Base-by-base conservation (phyloP, 495 filamentous ascomycete genomes). In the Haplographium delicatum region DNA sequence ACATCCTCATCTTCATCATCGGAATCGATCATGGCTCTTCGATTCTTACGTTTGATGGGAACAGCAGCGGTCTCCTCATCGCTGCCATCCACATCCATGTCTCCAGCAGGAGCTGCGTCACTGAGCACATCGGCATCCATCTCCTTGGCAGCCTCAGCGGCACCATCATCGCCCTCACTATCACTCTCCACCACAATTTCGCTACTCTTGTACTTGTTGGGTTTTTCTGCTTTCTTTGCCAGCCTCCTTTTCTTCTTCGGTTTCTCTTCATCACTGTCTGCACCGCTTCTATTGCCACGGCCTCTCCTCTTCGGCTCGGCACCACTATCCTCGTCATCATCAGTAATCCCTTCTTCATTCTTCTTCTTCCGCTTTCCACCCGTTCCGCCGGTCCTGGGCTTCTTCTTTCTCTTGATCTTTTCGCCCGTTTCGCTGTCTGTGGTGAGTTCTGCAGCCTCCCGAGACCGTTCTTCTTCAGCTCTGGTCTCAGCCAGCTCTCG, bases 161-260 rank as follows among this genome's bases (percentile, higher is more conserved):
- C 62, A 1, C 60, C 52, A 48, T 61, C 49, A 33, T 69, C 78
- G 24, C 75, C 78, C 34, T 81, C 77, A 10, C 75, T 73, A 47
- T 85, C 84, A 47, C 82, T 86, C 44, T 90, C 86, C 28, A 86
- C 83, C 23, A 95, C 82, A 49, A 86, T 76, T 65, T 94, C 89
- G 30, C 72, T 82, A 46, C 81, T 86, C 75, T 94, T 95, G 67
- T 77, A 93, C 60, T 91, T 90, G 37, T 54, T 62, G 3, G 62
- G 59, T 20, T 60, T 67, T 15, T 56, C 61, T 25, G 45, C 45
- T 56, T 78, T 74, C 57, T 78, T 79, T 4, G 76, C 77, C 28
- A 82, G 73, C 55, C 78, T 76, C 30, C 69, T 65, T 66, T 74
- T 80, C 72, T 84, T 86, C 66, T 76, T 75, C 3, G 75, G 75